Evolutionary conservation across 495 filamentous ascomycete species (phyloP).

Genomic region (Lindgomyces ingoldianus): DNA sequence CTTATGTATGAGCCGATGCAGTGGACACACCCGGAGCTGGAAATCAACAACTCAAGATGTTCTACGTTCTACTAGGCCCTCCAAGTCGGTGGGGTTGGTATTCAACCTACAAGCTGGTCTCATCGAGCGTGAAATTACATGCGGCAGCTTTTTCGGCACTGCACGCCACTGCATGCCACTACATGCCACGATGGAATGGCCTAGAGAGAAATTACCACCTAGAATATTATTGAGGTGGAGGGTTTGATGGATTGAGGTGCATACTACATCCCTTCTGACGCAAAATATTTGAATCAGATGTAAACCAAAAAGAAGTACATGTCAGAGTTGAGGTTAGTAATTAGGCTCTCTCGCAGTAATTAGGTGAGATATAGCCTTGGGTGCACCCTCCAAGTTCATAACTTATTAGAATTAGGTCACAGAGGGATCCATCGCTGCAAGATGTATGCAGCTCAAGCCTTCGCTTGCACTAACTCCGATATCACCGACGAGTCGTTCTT

Average conservation of each 20-base stretch:
- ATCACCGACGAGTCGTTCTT: too few species aligned
- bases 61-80: conserved; percentile 14
- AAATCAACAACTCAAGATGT: conserved; percentile 23
- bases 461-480: too few species aligned
- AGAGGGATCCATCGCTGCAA: too few species aligned
- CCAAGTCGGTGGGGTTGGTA: conserved; percentile 15
- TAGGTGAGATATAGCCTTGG: too few species aligned
- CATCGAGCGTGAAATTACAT: conserved; percentile 25
- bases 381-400: too few species aligned
- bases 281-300: conserved; percentile 19
- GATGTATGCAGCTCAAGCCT: too few species aligned
- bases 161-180: not conserved
- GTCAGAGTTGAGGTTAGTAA: too few species aligned
- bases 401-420: too few species aligned
- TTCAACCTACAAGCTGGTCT: conserved; percentile 22
- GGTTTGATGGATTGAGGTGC: conserved; percentile 9
- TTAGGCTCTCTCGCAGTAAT: too few species aligned
- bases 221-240: conserved; percentile 15
- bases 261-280: conserved; percentile 10
- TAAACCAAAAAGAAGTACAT: conserved; percentile 13
- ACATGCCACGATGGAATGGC: conserved; percentile 5
- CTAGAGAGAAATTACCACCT: not conserved
- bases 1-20: conserved; percentile 34
- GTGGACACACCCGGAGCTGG: conserved; percentile 28
- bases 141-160: conserved; percentile 7